Evolutionary conservation across 1,284 basidiomycete genomes (phyloP), one percentile per base, ranked within the genome.

Genomic region (Leccinum insolens): DNA sequence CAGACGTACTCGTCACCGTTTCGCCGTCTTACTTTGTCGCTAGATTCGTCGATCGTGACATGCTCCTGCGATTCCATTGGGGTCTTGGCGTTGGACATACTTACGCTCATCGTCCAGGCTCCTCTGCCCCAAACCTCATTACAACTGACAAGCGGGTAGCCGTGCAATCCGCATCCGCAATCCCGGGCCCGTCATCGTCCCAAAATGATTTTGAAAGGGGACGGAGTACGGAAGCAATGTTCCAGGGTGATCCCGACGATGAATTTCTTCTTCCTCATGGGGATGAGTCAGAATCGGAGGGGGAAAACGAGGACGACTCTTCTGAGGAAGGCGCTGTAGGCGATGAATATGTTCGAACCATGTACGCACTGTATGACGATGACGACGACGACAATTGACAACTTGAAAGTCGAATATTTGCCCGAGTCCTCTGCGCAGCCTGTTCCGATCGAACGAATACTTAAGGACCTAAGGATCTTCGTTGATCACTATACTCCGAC

Each of bases 41-140:
- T 22, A 70, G 67, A n/a, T 70, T 70, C 44, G 67, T 65, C 7
- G 69, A 70, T 61, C 12, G 61, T 20, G 69, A 70, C 49, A 70
- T 70, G 64, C 7, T 65, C 7, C 63, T 70, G 1, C 34, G 37
- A 14, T 70, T 65, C 28, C 63, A 60, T 12, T 60, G 58, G 58
- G 67, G 69, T 9, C 62, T 68, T 15, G 67, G 67, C 8, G 52
- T 68, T 31, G 49, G 67, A 17, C 67, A 66, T 52, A 28, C 55
- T 60, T 60, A 60, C 11, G n/a, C 34, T 60, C 59, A 60, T 60
- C 12, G 17, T 39, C 3, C 59, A 60, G 34, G n/a, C 34, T 34
- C 59, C 17, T 60, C 59, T 60, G n/a, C 34, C 9, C 59, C n/a
- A 0, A 39, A 60, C 59, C 59, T 60, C 59, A n/a, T 9, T 39